Evolutionary conservation across 129 eudicot species (phyloP).

Genomic region (Tagetes erecta): DNA sequence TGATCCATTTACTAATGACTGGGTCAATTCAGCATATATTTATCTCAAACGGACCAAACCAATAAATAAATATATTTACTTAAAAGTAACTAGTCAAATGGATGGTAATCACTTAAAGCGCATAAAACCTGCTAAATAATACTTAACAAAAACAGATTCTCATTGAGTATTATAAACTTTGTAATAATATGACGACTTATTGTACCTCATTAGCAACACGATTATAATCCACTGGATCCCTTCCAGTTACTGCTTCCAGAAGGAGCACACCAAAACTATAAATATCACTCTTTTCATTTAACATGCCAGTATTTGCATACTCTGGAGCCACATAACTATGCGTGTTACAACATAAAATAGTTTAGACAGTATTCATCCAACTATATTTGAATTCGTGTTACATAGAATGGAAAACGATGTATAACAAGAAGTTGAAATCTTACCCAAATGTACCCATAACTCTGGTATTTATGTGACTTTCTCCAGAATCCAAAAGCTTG

Average conservation of each 20-base stretch:
- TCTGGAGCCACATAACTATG: slow-evolving; percentile 95
- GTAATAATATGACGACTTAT: neutral
- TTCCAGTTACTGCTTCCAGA: slow-evolving; percentile 86
- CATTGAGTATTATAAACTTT: neutral
- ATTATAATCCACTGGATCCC: slow-evolving; percentile 94
- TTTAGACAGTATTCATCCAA: neutral
- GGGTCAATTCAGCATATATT: neutral
- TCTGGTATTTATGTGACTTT: slow-evolving; percentile 92
- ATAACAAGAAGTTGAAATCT: slow-evolving; percentile 16
- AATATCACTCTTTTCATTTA: slow-evolving; percentile 93
- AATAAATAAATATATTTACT: neutral
- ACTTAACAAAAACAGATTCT: neutral
- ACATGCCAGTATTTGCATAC: slow-evolving; percentile 87
- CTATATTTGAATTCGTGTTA: neutral
- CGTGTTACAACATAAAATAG: slow-evolving; percentile 7
- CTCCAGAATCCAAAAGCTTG: slow-evolving; percentile 89
- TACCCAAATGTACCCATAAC: slow-evolving; percentile 99
- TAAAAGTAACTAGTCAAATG: neutral
- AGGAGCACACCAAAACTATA: slow-evolving; percentile 91
- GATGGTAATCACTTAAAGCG: neutral
- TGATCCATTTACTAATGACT: neutral
- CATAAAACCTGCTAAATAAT: slow-evolving; percentile 1
- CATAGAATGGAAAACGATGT: neutral
- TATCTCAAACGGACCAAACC: neutral
- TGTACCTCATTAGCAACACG: slow-evolving; percentile 89